phyloP scores from a whole-genome alignment of 78 protist species.

The Protostelium mycophagum region DNA sequence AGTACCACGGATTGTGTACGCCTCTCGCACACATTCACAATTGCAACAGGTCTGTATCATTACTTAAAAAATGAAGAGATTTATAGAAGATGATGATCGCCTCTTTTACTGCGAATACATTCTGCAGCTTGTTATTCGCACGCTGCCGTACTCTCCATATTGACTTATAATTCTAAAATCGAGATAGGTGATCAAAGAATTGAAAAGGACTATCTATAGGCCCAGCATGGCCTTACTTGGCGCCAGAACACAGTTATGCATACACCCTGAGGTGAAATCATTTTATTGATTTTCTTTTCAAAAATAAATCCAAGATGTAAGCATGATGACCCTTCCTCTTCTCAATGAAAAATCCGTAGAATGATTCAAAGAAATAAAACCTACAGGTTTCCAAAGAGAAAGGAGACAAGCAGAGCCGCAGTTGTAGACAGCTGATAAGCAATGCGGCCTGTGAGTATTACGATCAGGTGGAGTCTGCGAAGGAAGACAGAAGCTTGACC shows the following conservation, averaged over 20 bases:
- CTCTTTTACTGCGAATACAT: neutral
- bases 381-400: neutral
- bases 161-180: no score
- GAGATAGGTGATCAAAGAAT: conserved; percentile 76
- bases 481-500: neutral
- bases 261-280: neutral
- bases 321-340: neutral
- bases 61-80: no score
- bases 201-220: conserved; percentile 44
- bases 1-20: conserved; percentile 42
- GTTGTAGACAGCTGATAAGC: neutral
- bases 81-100: no score
- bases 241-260: neutral
- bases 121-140: no score
- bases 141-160: no score
- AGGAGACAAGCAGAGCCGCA: neutral
- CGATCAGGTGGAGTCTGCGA: neutral
- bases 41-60: conserved; percentile 37
- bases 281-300: no score
- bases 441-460: neutral
- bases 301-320: no score
- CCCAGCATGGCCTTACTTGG: neutral
- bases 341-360: no score
- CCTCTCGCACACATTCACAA: conserved; percentile 80
- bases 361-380: neutral